Conservation (phyloP, 805 yeast genomes). For the Soucietia sequanensis region DNA sequence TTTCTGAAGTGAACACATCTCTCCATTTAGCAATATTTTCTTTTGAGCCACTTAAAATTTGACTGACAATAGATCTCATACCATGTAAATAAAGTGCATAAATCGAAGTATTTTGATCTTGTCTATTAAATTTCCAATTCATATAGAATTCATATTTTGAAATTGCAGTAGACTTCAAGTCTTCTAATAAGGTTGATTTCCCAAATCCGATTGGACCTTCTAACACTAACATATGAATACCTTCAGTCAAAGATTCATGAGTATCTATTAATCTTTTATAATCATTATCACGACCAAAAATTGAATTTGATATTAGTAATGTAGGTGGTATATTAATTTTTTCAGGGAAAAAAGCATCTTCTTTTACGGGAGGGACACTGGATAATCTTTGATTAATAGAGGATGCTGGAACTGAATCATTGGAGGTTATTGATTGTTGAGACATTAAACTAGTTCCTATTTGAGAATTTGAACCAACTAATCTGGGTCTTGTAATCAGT, state of each 20-base stretch:
- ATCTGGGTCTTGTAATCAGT: neutral
- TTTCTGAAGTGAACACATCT: conserved; percentile 32
- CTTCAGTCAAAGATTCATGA: conserved; percentile 8
- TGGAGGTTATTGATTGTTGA: neutral
- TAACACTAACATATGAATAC: conserved; percentile 26
- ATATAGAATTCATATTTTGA: conserved; percentile 27
- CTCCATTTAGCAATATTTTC: conserved; percentile 40
- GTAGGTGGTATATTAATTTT: conserved; percentile 8
- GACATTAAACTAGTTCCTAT: neutral
- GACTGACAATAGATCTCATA: conserved; percentile 36
- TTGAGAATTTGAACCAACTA: neutral
- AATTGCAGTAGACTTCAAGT: conserved; percentile 33
- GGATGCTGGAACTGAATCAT: neutral
- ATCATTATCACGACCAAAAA: conserved; percentile 13
- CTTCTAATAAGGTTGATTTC: conserved; percentile 41
- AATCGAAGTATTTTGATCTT: conserved; percentile 25
- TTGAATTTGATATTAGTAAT: conserved; percentile 4
- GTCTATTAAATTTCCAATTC: conserved; percentile 29
- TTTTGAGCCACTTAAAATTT: conserved; percentile 38
- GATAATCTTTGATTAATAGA: neutral
- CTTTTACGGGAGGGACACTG: neutral
- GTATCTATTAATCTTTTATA: conserved; percentile 6
- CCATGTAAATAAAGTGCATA: conserved; percentile 38
- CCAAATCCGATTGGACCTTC: conserved; percentile 48
- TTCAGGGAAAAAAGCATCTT: neutral